phyloP scores from a whole-genome alignment of 129 eudicot genomes.

The Scalesia atractyloides region DNA sequence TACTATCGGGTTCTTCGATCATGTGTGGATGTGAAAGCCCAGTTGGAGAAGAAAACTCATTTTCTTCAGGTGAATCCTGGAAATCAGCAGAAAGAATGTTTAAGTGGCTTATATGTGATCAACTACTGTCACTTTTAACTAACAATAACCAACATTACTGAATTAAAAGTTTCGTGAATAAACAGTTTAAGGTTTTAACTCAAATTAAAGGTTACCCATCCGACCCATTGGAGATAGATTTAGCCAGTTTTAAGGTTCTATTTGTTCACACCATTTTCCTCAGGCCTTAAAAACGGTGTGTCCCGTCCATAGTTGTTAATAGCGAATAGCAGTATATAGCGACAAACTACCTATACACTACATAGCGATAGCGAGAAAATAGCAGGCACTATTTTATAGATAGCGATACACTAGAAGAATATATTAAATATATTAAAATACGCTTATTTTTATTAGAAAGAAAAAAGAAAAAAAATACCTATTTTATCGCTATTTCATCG shows the following conservation, averaged over 20 bases:
- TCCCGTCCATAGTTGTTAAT: no score
- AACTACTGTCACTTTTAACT: neutral
- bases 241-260: neutral
- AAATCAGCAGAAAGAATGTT: conserved; percentile 26
- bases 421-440: no score
- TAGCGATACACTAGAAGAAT: no score
- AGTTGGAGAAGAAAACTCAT: conserved; percentile 49
- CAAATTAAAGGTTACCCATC: neutral
- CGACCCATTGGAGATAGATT: neutral
- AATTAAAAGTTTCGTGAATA: neutral
- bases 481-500: no score
- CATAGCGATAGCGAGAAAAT: no score
- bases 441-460: no score
- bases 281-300: neutral
- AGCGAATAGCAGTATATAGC: no score
- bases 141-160: neutral
- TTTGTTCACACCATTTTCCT: neutral
- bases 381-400: no score
- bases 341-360: no score
- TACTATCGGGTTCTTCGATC: conserved; percentile 50
- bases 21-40: conserved; percentile 31
- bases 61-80: conserved; percentile 56
- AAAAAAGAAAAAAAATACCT: no score
- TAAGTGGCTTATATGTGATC: neutral
- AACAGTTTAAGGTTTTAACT: neutral